These are phyloP conservation scores for Reutealis trisperma DNA, from an alignment of 345 rosid species.

Conservation along the genomic window DNA sequence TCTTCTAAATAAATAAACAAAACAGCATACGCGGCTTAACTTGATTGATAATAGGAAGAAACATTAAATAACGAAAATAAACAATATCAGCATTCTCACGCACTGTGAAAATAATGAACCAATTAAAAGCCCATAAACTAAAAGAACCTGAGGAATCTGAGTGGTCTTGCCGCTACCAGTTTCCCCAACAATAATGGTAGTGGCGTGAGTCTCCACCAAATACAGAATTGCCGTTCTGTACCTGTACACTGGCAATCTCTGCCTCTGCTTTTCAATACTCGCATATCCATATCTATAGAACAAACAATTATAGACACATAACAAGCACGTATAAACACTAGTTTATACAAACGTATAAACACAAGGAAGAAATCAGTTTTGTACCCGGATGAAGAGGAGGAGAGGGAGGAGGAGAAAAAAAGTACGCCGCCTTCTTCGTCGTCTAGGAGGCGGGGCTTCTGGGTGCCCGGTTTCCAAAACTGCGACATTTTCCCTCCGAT, in stretches of 20 bases:
- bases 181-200: constrained; percentile 92
- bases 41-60: neutral
- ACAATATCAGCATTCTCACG: neutral
- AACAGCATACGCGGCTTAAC: neutral
- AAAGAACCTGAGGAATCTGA: constrained; percentile 85
- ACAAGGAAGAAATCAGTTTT: neutral
- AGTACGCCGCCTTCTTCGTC: constrained; percentile 96
- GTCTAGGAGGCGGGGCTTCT: constrained; percentile 79
- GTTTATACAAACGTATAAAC: neutral
- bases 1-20: neutral
- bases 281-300: constrained; percentile 58
- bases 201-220: constrained; percentile 85
- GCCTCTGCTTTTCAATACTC: constrained; percentile 82
- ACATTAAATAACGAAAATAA: neutral
- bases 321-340: neutral
- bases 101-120: neutral
- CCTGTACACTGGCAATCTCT: constrained; percentile 87
- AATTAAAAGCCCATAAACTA: neutral
- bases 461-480: constrained; percentile 93
- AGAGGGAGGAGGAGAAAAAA: constrained; percentile 57
- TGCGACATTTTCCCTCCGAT: constrained; percentile 46
- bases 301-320: neutral
- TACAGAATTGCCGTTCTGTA: constrained; percentile 76
- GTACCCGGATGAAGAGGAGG: constrained; percentile 60
- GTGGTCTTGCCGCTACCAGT: constrained; percentile 99